Conservation (phyloP, 2,329 filamentous ascomycete genomes). For the Cryphonectria naterciae region DNA sequence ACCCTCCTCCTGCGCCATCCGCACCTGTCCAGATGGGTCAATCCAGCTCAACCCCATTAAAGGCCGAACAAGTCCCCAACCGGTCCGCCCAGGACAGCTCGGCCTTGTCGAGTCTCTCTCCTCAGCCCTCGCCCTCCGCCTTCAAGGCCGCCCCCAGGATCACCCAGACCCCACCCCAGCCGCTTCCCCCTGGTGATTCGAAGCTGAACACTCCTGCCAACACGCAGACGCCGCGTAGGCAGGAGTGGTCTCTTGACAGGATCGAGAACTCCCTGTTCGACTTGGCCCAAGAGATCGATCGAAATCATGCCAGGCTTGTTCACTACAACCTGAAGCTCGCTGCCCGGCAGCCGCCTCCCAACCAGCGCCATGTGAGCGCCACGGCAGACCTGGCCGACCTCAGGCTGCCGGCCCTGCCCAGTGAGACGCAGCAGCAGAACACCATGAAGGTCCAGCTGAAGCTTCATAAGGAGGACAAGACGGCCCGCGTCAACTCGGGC, state of each 20-base stretch:
- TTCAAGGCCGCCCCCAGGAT: constrained; percentile 8
- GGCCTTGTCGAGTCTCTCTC: constrained; percentile 4
- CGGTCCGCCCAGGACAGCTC: constrained; percentile 13
- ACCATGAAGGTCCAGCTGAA: constrained; percentile 57
- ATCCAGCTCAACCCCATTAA: constrained; percentile 17
- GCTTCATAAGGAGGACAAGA: constrained; percentile 49
- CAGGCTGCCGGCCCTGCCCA: constrained; percentile 29
- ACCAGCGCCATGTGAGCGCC: constrained; percentile 46
- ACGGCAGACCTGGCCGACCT: constrained; percentile 54
- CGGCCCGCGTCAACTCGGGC: constrained; percentile 48
- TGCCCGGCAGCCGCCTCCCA: constrained; percentile 40
- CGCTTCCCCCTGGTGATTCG: constrained; percentile 14
- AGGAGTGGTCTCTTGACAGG: constrained; percentile 48
- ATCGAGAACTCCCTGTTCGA: constrained; percentile 47
- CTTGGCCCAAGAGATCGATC: constrained; percentile 49
- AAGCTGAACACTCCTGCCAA: constrained; percentile 35
- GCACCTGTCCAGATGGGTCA: constrained; percentile 18
- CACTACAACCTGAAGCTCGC: constrained; percentile 51
- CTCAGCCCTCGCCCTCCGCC: constrained; percentile 2
- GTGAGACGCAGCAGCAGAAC: constrained; percentile 18
- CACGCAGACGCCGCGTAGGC: constrained; percentile 39
- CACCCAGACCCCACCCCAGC: constrained; percentile 13
- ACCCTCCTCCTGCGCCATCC: constrained; percentile 21
- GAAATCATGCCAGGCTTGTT: constrained; percentile 50
- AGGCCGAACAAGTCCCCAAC: neutral